Conservation (phyloP, 352 stramenopile species). For the Hyaloperonospora arabidopsidis region DNA sequence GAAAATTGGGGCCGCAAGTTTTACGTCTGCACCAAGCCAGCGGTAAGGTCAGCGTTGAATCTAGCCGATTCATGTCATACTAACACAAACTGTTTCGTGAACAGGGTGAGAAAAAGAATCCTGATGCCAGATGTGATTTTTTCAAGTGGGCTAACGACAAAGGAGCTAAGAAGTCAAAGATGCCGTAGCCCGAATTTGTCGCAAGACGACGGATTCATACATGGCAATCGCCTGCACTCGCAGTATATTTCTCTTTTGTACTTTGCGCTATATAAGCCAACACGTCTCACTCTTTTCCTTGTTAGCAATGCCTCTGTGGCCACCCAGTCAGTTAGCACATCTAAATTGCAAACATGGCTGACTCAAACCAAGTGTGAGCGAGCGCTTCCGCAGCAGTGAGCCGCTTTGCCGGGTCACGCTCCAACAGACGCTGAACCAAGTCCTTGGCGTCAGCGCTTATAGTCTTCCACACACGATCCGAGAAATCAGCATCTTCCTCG, state of each 20-base stretch:
- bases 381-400: constrained; percentile 74
- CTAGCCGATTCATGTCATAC: background rate
- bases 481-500: constrained; percentile 75
- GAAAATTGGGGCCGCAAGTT: constrained; percentile 83
- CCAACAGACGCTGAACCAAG: constrained; percentile 67
- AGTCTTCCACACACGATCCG: constrained; percentile 65
- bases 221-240: constrained; percentile 17
- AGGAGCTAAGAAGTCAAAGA: constrained; percentile 18
- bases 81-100: constrained; percentile 4
- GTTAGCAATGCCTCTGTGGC: background rate
- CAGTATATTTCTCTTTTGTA: constrained; percentile 33
- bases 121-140: constrained; percentile 74
- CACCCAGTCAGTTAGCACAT: constrained; percentile 5
- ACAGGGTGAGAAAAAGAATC: constrained; percentile 72
- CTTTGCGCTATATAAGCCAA: constrained; percentile 23
- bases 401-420: constrained; percentile 77
- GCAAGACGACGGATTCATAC: constrained; percentile 8
- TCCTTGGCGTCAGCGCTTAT: constrained; percentile 66
- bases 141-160: constrained; percentile 72
- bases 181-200: constrained; percentile 1
- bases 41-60: constrained; percentile 24
- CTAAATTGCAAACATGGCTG: constrained; percentile 77
- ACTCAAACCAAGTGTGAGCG: constrained; percentile 80
- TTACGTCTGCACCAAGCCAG: constrained; percentile 79
- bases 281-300: constrained; percentile 16